Base-by-base conservation (phyloP, 331 rosid genomes). In the Quercus tomentella region DNA sequence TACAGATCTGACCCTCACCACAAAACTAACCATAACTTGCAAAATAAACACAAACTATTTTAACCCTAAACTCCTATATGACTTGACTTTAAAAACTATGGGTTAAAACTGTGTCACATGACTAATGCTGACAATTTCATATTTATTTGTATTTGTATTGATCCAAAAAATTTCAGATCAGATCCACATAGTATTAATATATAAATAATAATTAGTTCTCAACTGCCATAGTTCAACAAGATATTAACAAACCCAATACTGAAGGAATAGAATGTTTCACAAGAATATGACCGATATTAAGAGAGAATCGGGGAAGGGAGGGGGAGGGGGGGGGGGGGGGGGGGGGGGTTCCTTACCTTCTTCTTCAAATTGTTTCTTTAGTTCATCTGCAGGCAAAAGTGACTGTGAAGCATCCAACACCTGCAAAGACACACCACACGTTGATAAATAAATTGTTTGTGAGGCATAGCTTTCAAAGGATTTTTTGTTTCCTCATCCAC, bases 351-450 rank as follows among this genome's bases (percentile, higher is more conserved):
- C 70, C 68, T 23, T 65, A 91, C 99, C 99, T 77, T 88, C 94
- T 81, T 93, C 86, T 5, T 89, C 92, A 73, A 90, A 89, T 33
- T 89, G 88, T 82, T 88, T 87, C 88, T 89, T 90, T 49, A 96
- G 88, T 79, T 93, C 92, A 71, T 86, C 96, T 12, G 82, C 83
- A 1, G 94, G 92, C 75, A 96, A 79, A 77, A 96, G 85, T 15
- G 97, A 15, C 61, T 82, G 91, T 21, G 99, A 93, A 86, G 88
- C 74, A 80, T 93, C 98, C 88, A 96, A 82, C 86, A 96, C 12
- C 99, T 96, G 88, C 81, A 89, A n/a, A 61, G 55, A 75, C 78
- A 79, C 68, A 71, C 73, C 79, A 60, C 7, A 25, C 41, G 56
- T 73, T 68, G 74, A 76, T 56, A 72, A 74, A 75, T 28, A 41